Percentiles rank a stretch among this genome's conserved stretches.
These are phyloP conservation scores for Coniochaeta ligniaria DNA, from an alignment of 2,329 filamentous ascomycete genomes.

Conservation along the genomic window DNA sequence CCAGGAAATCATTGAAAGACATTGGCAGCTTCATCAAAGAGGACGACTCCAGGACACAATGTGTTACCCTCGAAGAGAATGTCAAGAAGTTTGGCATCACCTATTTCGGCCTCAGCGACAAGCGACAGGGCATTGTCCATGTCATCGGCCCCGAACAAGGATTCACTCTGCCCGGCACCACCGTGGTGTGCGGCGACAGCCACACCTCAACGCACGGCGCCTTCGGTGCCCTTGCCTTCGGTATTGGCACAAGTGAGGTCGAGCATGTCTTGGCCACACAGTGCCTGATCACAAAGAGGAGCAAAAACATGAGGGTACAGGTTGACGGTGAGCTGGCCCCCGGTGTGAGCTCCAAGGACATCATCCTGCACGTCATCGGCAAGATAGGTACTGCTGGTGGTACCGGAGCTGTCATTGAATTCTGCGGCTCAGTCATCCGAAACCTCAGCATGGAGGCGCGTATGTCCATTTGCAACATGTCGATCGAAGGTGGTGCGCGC, in stretches of 20 bases:
- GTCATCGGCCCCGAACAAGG: slow-evolving; percentile 98
- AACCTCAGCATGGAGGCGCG: slow-evolving; percentile 88
- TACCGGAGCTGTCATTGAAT: slow-evolving; percentile 92
- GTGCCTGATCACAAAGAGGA: slow-evolving; percentile 87
- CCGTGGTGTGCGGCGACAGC: slow-evolving; percentile 94
- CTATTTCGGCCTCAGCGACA: slow-evolving; percentile 94
- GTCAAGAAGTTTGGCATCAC: slow-evolving; percentile 94
- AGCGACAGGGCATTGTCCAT: slow-evolving; percentile 96
- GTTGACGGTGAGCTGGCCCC: slow-evolving; percentile 85
- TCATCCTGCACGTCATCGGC: slow-evolving; percentile 88
- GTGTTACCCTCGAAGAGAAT: slow-evolving; percentile 92
- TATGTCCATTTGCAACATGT: slow-evolving; percentile 99
- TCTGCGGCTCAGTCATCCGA: slow-evolving; percentile 90
- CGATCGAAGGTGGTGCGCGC: slow-evolving; percentile 90
- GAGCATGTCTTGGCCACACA: slow-evolving; percentile 98
- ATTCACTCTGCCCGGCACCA: slow-evolving; percentile 95
- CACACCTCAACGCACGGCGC: slow-evolving; percentile 98
- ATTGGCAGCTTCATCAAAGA: slow-evolving; percentile 92
- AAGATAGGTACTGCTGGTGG: slow-evolving; percentile 92
- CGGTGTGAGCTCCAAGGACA: slow-evolving; percentile 93
- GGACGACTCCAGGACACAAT: slow-evolving; percentile 88
- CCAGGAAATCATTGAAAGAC: slow-evolving; percentile 88
- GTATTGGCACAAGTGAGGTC: slow-evolving; percentile 96
- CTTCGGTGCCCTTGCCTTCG: slow-evolving; percentile 89
- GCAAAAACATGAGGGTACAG: slow-evolving; percentile 98